Percentiles rank a stretch among this genome's conserved stretches.
Conservation (phyloP, 495 filamentous ascomycete genomes). For the Xylaria sp. region DNA sequence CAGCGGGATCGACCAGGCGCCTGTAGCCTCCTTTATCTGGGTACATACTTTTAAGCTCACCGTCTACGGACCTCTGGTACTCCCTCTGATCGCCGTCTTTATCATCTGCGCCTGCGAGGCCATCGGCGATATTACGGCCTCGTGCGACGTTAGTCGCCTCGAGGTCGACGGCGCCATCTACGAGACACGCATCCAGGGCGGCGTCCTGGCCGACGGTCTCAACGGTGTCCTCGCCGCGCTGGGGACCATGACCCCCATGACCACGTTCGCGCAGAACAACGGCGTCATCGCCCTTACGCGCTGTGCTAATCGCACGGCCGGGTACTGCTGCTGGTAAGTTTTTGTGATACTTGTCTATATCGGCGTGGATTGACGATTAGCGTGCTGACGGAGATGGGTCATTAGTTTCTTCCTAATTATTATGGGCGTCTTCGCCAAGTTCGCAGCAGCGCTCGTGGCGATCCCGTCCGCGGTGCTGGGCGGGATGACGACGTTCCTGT, state of each 20-base stretch:
- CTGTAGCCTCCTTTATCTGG: constrained; percentile 87
- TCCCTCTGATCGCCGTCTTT: constrained; percentile 85
- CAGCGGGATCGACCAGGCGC: constrained; percentile 70
- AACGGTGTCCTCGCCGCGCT: constrained; percentile 82
- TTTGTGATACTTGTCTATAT: not conserved
- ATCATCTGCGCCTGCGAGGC: constrained; percentile 89
- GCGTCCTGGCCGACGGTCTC: constrained; percentile 82
- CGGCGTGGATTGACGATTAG: not conserved
- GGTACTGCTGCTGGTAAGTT: constrained; percentile 67
- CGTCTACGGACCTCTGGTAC: constrained; percentile 83
- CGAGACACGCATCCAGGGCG: constrained; percentile 90
- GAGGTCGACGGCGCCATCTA: constrained; percentile 81
- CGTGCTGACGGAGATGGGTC: constrained; percentile 7
- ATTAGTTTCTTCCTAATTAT: constrained; percentile 79
- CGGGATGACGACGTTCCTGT: constrained; percentile 94
- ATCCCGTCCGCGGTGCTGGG: constrained; percentile 84
- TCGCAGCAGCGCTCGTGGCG: constrained; percentile 84
- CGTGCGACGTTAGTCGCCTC: constrained; percentile 82
- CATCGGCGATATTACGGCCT: constrained; percentile 80
- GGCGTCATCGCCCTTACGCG: constrained; percentile 88
- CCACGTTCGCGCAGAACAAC: constrained; percentile 84
- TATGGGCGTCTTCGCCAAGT: constrained; percentile 92
- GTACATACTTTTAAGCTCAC: constrained; percentile 82
- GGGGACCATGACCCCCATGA: constrained; percentile 85
- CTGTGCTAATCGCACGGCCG: constrained; percentile 87